These are phyloP conservation scores for Populus hybrid DNA, from an alignment of 441 rosid species.

Conservation along the genomic window DNA sequence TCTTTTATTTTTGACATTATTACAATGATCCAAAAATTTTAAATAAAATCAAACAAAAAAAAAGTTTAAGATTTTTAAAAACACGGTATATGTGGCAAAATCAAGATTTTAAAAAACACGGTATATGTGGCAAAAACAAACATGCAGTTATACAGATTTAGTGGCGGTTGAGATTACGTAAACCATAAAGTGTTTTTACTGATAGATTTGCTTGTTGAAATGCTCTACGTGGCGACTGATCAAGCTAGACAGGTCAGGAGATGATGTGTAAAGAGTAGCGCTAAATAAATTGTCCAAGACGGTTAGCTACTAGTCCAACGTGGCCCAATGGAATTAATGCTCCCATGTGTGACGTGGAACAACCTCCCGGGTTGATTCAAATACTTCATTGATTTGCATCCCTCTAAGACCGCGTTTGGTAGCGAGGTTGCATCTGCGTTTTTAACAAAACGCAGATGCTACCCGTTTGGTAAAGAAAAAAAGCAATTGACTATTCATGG, in stretches of 20 bases:
- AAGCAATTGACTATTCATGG: too few relatives aligned
- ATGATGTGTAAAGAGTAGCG: constrained; percentile 9
- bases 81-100: too few relatives aligned
- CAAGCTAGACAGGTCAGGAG: neutral
- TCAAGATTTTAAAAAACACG: too few relatives aligned
- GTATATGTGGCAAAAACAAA: too few relatives aligned
- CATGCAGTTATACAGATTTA: neutral
- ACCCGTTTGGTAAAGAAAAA: too few relatives aligned
- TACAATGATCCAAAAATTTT: too few relatives aligned
- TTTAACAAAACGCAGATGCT: too few relatives aligned
- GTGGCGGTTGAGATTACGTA: constrained; percentile 11
- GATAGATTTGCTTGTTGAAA: constrained; percentile 12
- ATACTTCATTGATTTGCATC: neutral
- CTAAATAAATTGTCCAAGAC: constrained; percentile 10
- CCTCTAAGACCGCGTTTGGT: too few relatives aligned
- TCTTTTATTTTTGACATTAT: too few relatives aligned
- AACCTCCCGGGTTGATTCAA: neutral
- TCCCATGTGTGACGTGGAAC: constrained; percentile 12
- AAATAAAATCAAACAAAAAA: too few relatives aligned
- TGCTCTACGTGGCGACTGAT: constrained; percentile 22
- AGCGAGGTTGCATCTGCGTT: too few relatives aligned
- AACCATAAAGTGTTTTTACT: neutral
- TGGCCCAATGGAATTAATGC: constrained; percentile 22
- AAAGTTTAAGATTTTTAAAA: too few relatives aligned
- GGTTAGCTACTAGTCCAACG: constrained; percentile 28